Base-by-base conservation (phyloP, 2,329 filamentous ascomycete species). In the Colletotrichum shisoi region DNA sequence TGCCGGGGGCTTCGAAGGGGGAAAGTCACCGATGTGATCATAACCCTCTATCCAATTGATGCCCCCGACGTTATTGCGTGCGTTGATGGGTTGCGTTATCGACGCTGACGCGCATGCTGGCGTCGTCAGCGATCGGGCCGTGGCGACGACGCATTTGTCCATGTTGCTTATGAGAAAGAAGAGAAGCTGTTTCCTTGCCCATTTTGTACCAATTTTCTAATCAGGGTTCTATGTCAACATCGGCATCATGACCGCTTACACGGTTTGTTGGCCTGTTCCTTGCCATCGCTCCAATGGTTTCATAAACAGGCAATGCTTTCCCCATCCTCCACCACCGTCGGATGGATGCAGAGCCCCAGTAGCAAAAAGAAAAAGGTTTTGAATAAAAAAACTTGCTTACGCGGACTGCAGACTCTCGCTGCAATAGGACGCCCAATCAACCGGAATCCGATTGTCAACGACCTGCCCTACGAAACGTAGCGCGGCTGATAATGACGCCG, bases 21-120 rank as follows among this genome's bases (percentile, higher is more conserved):
- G 7, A 34, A 9, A 9, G 31, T 34, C 31, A 34, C 31, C 31
- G 31, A 9, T 34, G 7, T 2, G 7, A 34, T 34, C 31, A 34
- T 9, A 34, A 34, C 31, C 31, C 31, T 34, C 31, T 34, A 34
- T 34, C 31, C 9, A 34, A 31, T 7, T 34, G 31, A 34, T 9
- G 31, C 8, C 2, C 27, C 9, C 27, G 49, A 44, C 39, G 44
- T 45, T 31, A n/a, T 11, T 45, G 45, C 19, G 39, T 52, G 1
- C 56, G 62, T 17, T n/a, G 54, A 4, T 31, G 15, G 17, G 48
- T 0, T 11, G 61, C 37, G 45, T 57, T 45, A 12, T 60, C 62
- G 31, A 19, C 31, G 56, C 46, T 64, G 31, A 60, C 62, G 17
- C 62, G 62, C 46, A 60, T 60, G 17, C 13, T 17, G 46, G 45